Conservation (phyloP, 164 flowering plant species). For the Sedum album region DNA sequence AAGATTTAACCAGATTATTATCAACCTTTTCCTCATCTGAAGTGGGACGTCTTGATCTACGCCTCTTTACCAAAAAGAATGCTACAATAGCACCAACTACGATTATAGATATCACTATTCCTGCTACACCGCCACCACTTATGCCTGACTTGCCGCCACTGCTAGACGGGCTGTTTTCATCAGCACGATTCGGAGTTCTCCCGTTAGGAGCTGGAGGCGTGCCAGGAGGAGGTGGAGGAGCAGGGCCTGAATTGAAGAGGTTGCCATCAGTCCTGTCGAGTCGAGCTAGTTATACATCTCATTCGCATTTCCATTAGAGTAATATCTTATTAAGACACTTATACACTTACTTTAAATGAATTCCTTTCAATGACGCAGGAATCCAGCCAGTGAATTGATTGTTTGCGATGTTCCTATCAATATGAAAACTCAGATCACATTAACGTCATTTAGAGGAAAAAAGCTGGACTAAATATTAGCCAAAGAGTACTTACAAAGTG, state of each 20-base stretch:
- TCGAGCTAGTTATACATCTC: neutral
- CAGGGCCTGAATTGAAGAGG: conserved; percentile 6
- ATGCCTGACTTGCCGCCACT: conserved; percentile 61
- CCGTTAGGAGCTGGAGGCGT: neutral
- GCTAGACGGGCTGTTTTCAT: conserved; percentile 29
- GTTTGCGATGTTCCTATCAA: conserved; percentile 29
- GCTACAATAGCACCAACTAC: conserved; percentile 69
- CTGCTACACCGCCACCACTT: conserved; percentile 70
- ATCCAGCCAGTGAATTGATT: conserved; percentile 3
- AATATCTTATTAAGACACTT: neutral
- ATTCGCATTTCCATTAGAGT: neutral
- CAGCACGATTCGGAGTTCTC: conserved; percentile 16
- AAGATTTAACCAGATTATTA: conserved; percentile 55
- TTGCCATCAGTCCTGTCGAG: neutral
- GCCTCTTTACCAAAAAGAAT: conserved; percentile 66
- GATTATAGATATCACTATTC: conserved; percentile 64
- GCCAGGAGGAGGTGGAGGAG: conserved; percentile 6
- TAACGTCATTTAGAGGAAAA: neutral
- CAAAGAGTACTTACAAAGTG: neutral
- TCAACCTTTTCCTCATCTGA: conserved; percentile 62
- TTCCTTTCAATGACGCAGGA: conserved; percentile 51
- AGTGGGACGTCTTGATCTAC: conserved; percentile 38
- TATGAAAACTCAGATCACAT: neutral
- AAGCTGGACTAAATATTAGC: neutral
- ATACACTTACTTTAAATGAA: neutral